phyloP scores from a whole-genome alignment of 805 yeast species.

The Lachancea nothofagi region DNA sequence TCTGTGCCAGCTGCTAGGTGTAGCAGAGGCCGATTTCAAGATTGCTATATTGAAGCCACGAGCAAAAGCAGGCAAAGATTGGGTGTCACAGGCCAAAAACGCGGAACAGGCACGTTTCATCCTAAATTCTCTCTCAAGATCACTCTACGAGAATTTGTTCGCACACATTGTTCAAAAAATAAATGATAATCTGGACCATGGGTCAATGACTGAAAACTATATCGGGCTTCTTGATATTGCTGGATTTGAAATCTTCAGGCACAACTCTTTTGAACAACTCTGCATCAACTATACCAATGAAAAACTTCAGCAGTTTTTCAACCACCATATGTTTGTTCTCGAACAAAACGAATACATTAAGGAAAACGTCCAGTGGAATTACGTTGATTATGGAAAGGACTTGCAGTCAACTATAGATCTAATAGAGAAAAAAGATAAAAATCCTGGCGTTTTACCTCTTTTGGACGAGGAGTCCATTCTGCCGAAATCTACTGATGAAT shows the following conservation, averaged over 20 bases:
- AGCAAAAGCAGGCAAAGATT: conserved; percentile 87
- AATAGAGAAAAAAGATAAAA: conserved; percentile 57
- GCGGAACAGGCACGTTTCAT: conserved; percentile 75
- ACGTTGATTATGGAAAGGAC: conserved; percentile 92
- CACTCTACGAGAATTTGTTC: conserved; percentile 79
- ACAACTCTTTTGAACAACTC: conserved; percentile 92
- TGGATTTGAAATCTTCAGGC: conserved; percentile 93
- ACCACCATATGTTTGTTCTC: conserved; percentile 93
- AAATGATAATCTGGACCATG: conserved; percentile 57
- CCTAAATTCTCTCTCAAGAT: conserved; percentile 82
- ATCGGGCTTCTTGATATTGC: conserved; percentile 97
- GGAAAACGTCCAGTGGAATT: conserved; percentile 95
- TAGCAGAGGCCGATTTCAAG: conserved; percentile 46
- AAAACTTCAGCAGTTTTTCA: conserved; percentile 94
- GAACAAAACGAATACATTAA: conserved; percentile 93
- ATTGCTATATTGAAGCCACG: conserved; percentile 67
- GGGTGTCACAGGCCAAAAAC: conserved; percentile 71
- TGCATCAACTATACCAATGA: conserved; percentile 97
- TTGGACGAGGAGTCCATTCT: conserved; percentile 93
- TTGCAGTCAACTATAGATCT: conserved; percentile 90
- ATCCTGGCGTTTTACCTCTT: conserved; percentile 76
- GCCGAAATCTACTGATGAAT: conserved; percentile 79
- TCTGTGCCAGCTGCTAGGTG: conserved; percentile 61
- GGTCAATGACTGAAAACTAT: conserved; percentile 44
- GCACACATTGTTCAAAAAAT: conserved; percentile 69